phyloP scores from a whole-genome alignment of 2,329 filamentous ascomycete species.

The Neopestalotiopsis rosae region DNA sequence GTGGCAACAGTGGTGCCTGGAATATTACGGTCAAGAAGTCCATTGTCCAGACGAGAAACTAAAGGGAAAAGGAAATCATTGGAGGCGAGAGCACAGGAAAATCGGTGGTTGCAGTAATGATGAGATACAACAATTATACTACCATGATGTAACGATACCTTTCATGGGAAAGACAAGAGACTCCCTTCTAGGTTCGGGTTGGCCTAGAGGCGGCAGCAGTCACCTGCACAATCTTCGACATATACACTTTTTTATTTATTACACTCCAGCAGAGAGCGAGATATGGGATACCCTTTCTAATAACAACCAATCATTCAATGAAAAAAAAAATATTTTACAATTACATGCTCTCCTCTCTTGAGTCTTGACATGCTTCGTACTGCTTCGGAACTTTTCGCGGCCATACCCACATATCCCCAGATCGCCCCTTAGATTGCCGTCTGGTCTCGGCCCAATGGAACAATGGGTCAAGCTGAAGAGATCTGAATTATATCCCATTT shows the following conservation, averaged over 20 bases:
- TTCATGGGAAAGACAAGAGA: not conserved
- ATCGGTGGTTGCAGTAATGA: not conserved
- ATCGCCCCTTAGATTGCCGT: too few relatives aligned
- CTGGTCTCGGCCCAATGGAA: too few relatives aligned
- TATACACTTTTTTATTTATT: not conserved
- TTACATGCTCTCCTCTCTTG: not conserved
- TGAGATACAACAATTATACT: not conserved
- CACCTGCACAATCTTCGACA: not conserved
- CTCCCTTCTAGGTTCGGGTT: not conserved
- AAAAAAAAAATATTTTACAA: not conserved
- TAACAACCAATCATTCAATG: not conserved
- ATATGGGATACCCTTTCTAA: conserved; percentile 1
- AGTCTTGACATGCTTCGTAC: too few relatives aligned
- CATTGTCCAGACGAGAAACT: conserved; percentile 22
- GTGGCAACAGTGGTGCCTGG: conserved; percentile 11
- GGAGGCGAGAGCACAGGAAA: not conserved
- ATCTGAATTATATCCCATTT: too few relatives aligned
- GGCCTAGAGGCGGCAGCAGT: not conserved
- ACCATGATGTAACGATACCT: conserved; percentile 1
- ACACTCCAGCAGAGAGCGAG: not conserved
- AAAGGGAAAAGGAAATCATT: not conserved
- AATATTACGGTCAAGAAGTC: conserved; percentile 24
- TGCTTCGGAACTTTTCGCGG: too few relatives aligned
- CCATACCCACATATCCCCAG: too few relatives aligned
- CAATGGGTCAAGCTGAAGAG: too few relatives aligned